Evolutionary conservation across 1,139 yeast species (phyloP).

Genomic region (Yamadazyma aaseri): DNA sequence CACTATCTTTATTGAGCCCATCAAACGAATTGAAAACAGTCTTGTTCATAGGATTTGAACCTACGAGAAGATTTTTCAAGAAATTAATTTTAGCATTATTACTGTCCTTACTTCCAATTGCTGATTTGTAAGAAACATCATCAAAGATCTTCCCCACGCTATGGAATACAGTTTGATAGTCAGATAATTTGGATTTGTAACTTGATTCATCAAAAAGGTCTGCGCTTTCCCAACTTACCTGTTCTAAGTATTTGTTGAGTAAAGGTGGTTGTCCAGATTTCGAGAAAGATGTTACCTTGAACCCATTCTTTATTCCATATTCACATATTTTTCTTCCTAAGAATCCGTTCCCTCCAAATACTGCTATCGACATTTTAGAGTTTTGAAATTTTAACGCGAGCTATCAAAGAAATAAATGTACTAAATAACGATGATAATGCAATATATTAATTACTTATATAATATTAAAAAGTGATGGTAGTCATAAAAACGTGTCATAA

Average conservation of each 20-base stretch:
- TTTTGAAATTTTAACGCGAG: no score
- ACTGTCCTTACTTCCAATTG: constrained; percentile 36
- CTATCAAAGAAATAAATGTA: no score
- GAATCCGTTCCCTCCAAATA: constrained; percentile 88
- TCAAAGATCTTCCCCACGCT: constrained; percentile 76
- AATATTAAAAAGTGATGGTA: not conserved
- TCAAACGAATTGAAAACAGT: constrained; percentile 51
- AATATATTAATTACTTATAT: no score
- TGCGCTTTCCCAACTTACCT: constrained; percentile 69
- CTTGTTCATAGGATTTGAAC: constrained; percentile 56
- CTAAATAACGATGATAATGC: no score
- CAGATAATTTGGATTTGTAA: constrained; percentile 46
- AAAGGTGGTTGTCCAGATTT: constrained; percentile 58
- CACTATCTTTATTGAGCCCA: constrained; percentile 68
- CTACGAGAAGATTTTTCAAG: constrained; percentile 21
- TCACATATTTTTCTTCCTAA: constrained; percentile 73
- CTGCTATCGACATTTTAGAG: constrained; percentile 47
- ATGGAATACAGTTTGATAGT: constrained; percentile 73
- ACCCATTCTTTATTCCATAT: constrained; percentile 62
- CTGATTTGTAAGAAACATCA: constrained; percentile 60
- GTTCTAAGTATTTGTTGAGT: constrained; percentile 43
- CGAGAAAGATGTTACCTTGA: constrained; percentile 62
- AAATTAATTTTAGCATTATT: constrained; percentile 12
- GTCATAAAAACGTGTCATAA: not conserved
- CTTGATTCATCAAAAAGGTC: constrained; percentile 65